Evolutionary conservation across 768 basidiomycete genomes (phyloP), one percentile per base, ranked within the genome.

Genomic region (Boletus vinaceobasis): DNA sequence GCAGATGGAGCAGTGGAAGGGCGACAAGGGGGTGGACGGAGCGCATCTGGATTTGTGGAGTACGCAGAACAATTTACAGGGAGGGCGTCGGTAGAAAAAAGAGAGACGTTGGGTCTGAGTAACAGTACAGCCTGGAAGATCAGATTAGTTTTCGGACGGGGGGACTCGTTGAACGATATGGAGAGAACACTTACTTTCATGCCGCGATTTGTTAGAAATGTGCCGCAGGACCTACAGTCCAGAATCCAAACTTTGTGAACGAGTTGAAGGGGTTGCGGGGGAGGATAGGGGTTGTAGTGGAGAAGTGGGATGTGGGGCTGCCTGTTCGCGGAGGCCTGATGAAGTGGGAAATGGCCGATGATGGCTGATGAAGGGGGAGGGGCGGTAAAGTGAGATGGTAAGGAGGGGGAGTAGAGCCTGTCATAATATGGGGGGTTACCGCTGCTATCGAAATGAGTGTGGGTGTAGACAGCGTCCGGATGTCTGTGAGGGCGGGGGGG

Each of bases 21-120:
- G 37, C 71, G 73, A 71, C 72, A 74, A 35, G 72, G 65, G 7
- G 73, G 64, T 23, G 74, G 74, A 5, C 72, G 72, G 38, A 77
- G 69, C 2, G 68, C 73, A 33, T 80, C 75, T 23, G 75, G 76
- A 56, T 73, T 77, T 33, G 81, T 69, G 23, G 80, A 74, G 60
- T 81, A 85, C 13, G 84, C 82, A 4, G 88, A 88, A 67, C 89
- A 90, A 63, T 90, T 89, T 52, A 81, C 72, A 1, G 90, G 91
- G 32, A 86, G 73, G 29, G 88, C 87, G 68, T 93, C 91, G 43
- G 88, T 88, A 8, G 88, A 91, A 67, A 84, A 94, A 43, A 93
- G 81, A 42, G 90, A 82, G 63, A 93, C 85, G 53, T 85, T 86
- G 0, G 90, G 90, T 52, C 86, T 82, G 51, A 92, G 78, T 21